Evolutionary conservation across 192 early-diverging fungal species (phyloP).

Genomic region (Lobulomyces angularis): DNA sequence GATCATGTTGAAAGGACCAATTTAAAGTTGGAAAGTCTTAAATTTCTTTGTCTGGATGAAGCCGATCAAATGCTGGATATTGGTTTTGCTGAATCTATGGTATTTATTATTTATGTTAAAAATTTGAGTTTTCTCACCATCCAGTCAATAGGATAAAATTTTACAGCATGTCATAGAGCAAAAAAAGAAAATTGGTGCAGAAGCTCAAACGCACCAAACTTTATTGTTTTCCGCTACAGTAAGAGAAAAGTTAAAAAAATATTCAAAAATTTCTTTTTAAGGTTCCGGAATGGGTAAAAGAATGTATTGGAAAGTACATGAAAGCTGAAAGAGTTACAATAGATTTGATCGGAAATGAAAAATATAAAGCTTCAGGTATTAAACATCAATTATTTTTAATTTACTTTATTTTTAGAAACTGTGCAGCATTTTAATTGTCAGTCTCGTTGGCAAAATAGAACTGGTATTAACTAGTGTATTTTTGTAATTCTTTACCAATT

Average conservation of each 20-base stretch:
- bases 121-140: too few species aligned
- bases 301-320: conserved; percentile 45
- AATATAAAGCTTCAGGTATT: conserved; percentile 68
- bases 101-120: too few species aligned
- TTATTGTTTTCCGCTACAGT: conserved; percentile 77
- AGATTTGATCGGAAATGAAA: conserved; percentile 72
- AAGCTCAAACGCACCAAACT: conserved; percentile 40
- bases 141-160: too few species aligned
- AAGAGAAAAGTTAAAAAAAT: too few species aligned
- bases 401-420: conserved; percentile 30
- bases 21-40: conserved; percentile 50
- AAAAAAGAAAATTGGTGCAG: conserved; percentile 31
- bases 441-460: conserved; percentile 76
- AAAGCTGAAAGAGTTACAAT: conserved; percentile 44
- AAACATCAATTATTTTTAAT: not conserved
- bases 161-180: conserved; percentile 64
- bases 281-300: conserved; percentile 66
- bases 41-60: not conserved
- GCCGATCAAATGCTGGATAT: conserved; percentile 34
- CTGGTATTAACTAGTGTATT: too few species aligned
- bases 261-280: too few species aligned
- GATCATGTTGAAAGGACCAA: conserved; percentile 71
- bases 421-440: conserved; percentile 77
- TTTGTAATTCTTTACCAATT: too few species aligned
- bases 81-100: conserved; percentile 76